phyloP scores from a whole-genome alignment of 768 basidiomycete genomes.

The Phaeotremella skinneri region DNA sequence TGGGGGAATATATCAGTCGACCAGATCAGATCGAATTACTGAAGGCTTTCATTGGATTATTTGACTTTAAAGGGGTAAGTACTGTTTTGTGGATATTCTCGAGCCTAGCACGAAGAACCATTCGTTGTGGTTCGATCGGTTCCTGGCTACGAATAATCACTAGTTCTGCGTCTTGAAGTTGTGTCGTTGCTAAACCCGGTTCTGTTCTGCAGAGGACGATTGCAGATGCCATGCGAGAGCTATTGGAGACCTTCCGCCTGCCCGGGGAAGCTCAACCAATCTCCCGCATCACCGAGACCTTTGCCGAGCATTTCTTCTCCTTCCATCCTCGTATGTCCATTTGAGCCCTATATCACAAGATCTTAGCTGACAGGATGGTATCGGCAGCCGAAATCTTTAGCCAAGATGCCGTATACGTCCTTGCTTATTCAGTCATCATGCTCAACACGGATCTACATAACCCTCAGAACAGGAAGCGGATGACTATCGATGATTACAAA shows the following conservation, averaged over 20 bases:
- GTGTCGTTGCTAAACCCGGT: too few relatives aligned
- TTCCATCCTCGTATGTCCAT: constrained; percentile 66
- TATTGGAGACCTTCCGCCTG: constrained; percentile 87
- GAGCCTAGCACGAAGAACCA: too few relatives aligned
- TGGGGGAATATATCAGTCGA: constrained; percentile 89
- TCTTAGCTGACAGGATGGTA: constrained; percentile 7
- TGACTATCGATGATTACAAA: constrained; percentile 92
- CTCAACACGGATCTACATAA: constrained; percentile 96
- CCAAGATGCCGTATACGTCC: constrained; percentile 88
- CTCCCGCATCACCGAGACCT: constrained; percentile 85
- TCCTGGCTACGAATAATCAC: neutral
- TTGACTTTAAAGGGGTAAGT: constrained; percentile 83
- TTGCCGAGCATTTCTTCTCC: constrained; percentile 86
- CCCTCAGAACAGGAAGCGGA: constrained; percentile 90
- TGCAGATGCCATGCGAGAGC: constrained; percentile 91
- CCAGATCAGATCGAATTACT: constrained; percentile 82
- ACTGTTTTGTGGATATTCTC: too few relatives aligned
- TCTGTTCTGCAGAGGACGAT: constrained; percentile 73
- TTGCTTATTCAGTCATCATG: constrained; percentile 95
- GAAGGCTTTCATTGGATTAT: constrained; percentile 79
- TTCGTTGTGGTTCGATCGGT: neutral
- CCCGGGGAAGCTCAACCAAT: constrained; percentile 97
- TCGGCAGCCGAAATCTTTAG: constrained; percentile 75
- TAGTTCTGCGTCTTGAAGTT: too few relatives aligned
- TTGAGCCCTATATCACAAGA: neutral